Base-by-base conservation (phyloP, 805 yeast genomes). In the Candida coleopterorum region DNA sequence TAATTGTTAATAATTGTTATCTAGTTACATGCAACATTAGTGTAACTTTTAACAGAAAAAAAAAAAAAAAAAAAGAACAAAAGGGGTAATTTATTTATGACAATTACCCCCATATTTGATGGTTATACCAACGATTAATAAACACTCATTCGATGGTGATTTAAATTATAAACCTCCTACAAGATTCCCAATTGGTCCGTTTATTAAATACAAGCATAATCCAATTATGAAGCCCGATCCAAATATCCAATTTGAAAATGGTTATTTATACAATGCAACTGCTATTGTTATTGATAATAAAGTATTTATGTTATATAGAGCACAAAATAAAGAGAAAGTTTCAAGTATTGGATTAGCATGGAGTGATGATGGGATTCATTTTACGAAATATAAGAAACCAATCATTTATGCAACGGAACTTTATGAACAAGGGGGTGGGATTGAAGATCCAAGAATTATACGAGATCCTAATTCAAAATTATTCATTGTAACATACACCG, bases 391-490 rank as follows among this genome's bases (percentile, higher is more conserved):
- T 43, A 45, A 44, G 22, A 42, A 50, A 25, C 71, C 72, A 9
- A 49, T 66, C 9, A 34, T 66, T 25, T 39, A 35, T 11, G 60
- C 70, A 5, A 58, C 68, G 1, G 70, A 65, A 40, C 47, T 57
- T 2, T 65, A 66, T 62, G 72, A 66, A 39, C 21, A 32, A 21
- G 60, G 60, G 4, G 72, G 72, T 10, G 72, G 72, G 2, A 55
- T 64, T 34, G 72, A 66, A 43, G 72, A 66, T 38, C 72, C 72
- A 4, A 48, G 72, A 31, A 56, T 66, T 16, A 65, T 64, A 3
- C 44, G 70, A 34, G 66, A 65, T 45, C 66, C 68, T 3, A 42
- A 33, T 6, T 21, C 60, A 2, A 62, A 61, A 40, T 44, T 50
- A 22, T 66, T 66, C 38, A 53, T 66, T 23, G 46, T 66, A 28